Conservation (phyloP, 257 asterid species). For the Salvia rosmarinus region DNA sequence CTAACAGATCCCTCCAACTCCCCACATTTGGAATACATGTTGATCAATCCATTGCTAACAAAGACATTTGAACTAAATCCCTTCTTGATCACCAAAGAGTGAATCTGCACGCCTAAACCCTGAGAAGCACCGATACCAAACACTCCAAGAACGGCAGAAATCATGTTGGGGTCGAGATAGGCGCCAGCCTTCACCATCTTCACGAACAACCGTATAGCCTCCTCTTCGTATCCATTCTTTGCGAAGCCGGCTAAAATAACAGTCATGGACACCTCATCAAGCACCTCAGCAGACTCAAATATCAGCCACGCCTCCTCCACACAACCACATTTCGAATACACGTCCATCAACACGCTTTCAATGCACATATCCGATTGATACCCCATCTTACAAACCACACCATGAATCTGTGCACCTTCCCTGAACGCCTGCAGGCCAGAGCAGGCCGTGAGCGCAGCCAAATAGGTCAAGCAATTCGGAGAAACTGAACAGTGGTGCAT, state of each 20-base stretch:
- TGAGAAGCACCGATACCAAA: conserved; percentile 56
- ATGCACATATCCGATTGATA: conserved; percentile 60
- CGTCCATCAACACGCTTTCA: conserved; percentile 87
- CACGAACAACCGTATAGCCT: conserved; percentile 66
- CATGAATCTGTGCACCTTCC: conserved; percentile 81
- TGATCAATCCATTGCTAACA: conserved; percentile 73
- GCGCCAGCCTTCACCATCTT: conserved; percentile 61
- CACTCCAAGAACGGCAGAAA: conserved; percentile 76
- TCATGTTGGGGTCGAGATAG: conserved; percentile 58
- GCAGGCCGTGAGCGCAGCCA: conserved; percentile 70
- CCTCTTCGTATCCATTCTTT: conserved; percentile 79
- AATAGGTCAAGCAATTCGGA: conserved; percentile 71
- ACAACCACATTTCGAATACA: conserved; percentile 77
- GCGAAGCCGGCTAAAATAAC: conserved; percentile 70
- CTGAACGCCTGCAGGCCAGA: conserved; percentile 66
- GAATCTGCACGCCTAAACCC: conserved; percentile 76
- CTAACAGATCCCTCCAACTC: conserved; percentile 61
- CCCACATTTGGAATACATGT: conserved; percentile 88
- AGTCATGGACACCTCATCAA: conserved; percentile 77
- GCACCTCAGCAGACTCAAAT: conserved; percentile 67
- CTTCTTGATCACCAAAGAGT: conserved; percentile 68
- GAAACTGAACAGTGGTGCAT: conserved; percentile 49
- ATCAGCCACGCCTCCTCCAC: conserved; percentile 69
- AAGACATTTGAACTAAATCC: conserved; percentile 52
- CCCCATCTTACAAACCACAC: conserved; percentile 66